Percentiles rank a stretch among this genome's conserved stretches.
These are phyloP conservation scores for Boletales sp. DNA, from an alignment of 768 basidiomycete genomes.

Conservation along the genomic window DNA sequence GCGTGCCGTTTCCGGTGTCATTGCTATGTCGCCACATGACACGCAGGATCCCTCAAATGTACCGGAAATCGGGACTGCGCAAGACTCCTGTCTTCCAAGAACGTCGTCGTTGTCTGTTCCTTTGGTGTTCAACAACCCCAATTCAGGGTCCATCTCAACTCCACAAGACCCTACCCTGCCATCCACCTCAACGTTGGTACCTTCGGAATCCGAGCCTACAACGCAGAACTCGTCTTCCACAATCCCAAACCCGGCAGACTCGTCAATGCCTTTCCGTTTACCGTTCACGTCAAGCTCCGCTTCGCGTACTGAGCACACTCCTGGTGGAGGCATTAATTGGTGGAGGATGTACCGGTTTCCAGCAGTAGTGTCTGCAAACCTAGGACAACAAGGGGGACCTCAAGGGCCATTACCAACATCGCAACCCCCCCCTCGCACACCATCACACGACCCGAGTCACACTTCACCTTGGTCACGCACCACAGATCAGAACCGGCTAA, in stretches of 20 bases:
- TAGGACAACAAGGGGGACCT: conserved; percentile 14
- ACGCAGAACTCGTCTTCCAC: conserved; percentile 1
- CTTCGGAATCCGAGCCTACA: conserved; percentile 1
- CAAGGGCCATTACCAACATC: conserved; percentile 20
- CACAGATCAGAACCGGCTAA: conserved; percentile 16
- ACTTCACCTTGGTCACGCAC: conserved; percentile 16
- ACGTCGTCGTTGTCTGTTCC: conserved; percentile 6
- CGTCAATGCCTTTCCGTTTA: conserved; percentile 30
- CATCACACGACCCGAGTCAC: conserved; percentile 20
- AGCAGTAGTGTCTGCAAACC: conserved; percentile 47
- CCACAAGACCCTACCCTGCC: conserved; percentile 2
- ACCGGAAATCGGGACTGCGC: conserved; percentile 3
- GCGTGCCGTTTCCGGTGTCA: conserved; percentile 16
- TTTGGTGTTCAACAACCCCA: conserved; percentile 5
- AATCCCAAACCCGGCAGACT: conserved; percentile 10
- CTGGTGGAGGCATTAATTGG: conserved; percentile 61
- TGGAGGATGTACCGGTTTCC: conserved; percentile 85
- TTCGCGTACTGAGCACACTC: conserved; percentile 35
- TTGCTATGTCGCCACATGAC: conserved; percentile 22
- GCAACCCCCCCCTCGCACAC: conserved; percentile 21
- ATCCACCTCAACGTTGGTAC: conserved; percentile 2
- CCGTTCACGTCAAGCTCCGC: conserved; percentile 29
- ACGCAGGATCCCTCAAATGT: conserved; percentile 24
- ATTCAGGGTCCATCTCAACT: not conserved
- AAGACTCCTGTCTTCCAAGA: conserved; percentile 13